Base-by-base conservation (phyloP, 1,284 basidiomycete genomes). In the Tilletiopsis washingtonensis region DNA sequence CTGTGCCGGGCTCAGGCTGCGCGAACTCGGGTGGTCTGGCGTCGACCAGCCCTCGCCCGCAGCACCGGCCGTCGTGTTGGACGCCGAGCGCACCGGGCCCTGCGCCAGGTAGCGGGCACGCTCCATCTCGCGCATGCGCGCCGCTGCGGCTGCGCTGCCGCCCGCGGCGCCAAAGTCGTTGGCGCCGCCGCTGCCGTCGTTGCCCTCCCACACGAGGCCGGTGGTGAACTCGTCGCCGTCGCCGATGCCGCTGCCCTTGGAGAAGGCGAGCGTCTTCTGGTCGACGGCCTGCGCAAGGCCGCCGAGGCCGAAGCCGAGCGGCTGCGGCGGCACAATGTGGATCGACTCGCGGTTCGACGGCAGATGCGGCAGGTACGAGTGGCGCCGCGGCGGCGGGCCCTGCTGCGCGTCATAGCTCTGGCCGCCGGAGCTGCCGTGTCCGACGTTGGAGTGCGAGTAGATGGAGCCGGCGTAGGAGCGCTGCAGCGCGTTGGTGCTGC, bases 251-350 rank as follows among this genome's bases (percentile, higher is more conserved):
- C 57, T 60, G 17, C 41, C 44, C 37, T 29, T 56, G 48, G 59
- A 60, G 49, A 68, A 68, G 11, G 63, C 62, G 5, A 64, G 55
- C 34, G 64, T 68, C 41, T 38, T 49, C 49, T 68, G 63, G 43
- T 68, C 65, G 11, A 53, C 45, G 1, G 63, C 63, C 43, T 50
- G 59, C 1, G 65, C 64, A 53, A 64, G 52, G 19, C 42, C 53
- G 17, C 61, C 59, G 5, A 54, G 27, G 14, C 63, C 61, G 41
- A 66, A 66, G 2, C 65, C 65, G 9, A 68, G 61, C 21, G 65
- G 65, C 40, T 67, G 64, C 1, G 65, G 65, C 2, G 65, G 62
- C 21, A 62, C 43, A 24, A 68, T 66, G 43, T 66, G 64, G 20
- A 68, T 66, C 39, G 51, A 49, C 19, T 68, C 63, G 5, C 65